These are phyloP conservation scores for Cyanidiococcus yangmingshanensis DNA, from an alignment of 23 red algal species.

Conservation along the genomic window DNA sequence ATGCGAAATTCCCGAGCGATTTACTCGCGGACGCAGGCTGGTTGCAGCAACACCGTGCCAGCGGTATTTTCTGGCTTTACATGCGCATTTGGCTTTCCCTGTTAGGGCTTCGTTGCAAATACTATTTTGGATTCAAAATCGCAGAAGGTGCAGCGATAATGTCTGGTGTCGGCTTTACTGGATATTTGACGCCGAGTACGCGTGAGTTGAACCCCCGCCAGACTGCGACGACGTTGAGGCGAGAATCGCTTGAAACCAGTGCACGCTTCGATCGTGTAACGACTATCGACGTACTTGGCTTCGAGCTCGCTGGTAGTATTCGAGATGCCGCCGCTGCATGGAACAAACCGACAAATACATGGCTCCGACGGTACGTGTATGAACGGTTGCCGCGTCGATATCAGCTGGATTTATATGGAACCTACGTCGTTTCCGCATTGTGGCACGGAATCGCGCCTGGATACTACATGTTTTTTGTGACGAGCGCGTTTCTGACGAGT, in stretches of 20 bases:
- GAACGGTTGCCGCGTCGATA: slow-evolving; percentile 47
- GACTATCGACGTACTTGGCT: slow-evolving; percentile 67
- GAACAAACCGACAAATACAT: slow-evolving; percentile 97
- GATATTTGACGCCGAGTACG: neutral
- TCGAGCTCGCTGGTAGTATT: slow-evolving; percentile 71
- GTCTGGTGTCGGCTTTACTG: slow-evolving; percentile 72
- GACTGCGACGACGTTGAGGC: neutral
- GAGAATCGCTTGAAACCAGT: neutral
- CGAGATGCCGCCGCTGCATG: slow-evolving; percentile 62
- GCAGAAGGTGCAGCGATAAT: slow-evolving; percentile 75
- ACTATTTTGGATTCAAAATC: slow-evolving; percentile 99
- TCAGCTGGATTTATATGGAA: slow-evolving; percentile 74
- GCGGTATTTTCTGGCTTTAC: slow-evolving; percentile 45
- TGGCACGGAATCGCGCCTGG: slow-evolving; percentile 99
- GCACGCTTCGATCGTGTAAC: slow-evolving; percentile 62
- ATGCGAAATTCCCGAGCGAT: slow-evolving; percentile 35
- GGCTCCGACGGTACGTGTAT: slow-evolving; percentile 90
- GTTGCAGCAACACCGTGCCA: slow-evolving; percentile 10
- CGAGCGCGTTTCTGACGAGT: slow-evolving; percentile 4
- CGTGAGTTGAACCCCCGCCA: neutral
- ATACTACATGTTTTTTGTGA: slow-evolving; percentile 99
- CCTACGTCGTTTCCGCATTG: slow-evolving; percentile 85
- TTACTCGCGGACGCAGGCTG: slow-evolving; percentile 40
- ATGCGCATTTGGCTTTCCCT: slow-evolving; percentile 53
- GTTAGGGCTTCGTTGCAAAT: slow-evolving; percentile 80